Base-by-base conservation (phyloP, 441 rosid genomes). In the Syzygium malaccense region DNA sequence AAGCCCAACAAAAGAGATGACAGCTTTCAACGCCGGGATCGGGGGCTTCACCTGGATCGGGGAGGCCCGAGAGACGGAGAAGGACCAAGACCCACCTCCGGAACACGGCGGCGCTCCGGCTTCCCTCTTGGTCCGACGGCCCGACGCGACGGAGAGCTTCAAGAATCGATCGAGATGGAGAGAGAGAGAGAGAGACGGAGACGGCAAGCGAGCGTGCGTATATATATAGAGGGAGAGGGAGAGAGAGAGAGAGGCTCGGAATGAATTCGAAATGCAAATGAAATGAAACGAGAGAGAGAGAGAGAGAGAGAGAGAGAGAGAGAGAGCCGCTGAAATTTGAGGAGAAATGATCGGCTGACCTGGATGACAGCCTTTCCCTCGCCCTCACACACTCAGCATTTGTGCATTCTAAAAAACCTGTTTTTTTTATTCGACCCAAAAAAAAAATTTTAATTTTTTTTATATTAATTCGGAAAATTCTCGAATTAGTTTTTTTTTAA, bases 261-360 rank as follows among this genome's bases (percentile, higher is more conserved):
- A 37, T 89, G 84, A 89, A 66, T 80, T 91, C 78, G 79, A 91
- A 92, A 93, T 93, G 90, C 91, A 92, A 90, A 92, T 93, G 94
- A 92, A 95, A 91, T 93, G 89, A 26, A 14, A 53, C 49, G 4
- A 13, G 2, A 85, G 41, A 64, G 28, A 33, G 37, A 37, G 41
- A 64, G 28, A 33, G 37, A 37, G 37, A 37, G 37, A 37, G 37
- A 30, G 9, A 71, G 9, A 68, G 79, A 10, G 62, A 23, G 62
- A 25, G 18, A 60, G 62, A 25, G 10, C n/a, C 2, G 86, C 85
- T 54, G 64, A 90, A 89, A 89, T 92, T 85, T 87, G 79, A 79
- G 28, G 91, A 92, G 92, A 91, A 94, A 94, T 90, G 94, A 94
- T 92, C 88, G 92, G 93, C 92, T 94, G 96, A 93, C 94, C 96